Conservation (phyloP, 164 flowering plant genomes). For the Macadamia tetraphylla region DNA sequence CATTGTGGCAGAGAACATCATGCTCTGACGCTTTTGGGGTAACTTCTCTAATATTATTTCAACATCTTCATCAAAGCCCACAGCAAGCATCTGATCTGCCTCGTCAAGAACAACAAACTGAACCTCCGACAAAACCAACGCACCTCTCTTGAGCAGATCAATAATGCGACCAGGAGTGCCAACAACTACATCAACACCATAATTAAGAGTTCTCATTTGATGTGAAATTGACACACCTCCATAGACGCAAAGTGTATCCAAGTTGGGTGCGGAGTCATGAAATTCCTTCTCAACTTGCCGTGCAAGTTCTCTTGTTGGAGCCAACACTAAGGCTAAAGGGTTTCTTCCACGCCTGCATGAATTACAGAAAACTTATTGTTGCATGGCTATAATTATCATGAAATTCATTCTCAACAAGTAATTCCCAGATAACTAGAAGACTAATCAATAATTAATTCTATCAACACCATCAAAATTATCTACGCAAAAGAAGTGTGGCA, state of each 20-base stretch:
- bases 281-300: conserved; percentile 73
- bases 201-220: conserved; percentile 58
- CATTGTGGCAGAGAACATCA: conserved; percentile 89
- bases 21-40: conserved; percentile 59
- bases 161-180: conserved; percentile 89
- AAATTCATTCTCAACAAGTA: not conserved
- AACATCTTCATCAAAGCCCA: conserved; percentile 74
- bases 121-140: conserved; percentile 51
- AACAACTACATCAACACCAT: conserved; percentile 75
- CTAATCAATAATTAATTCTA: not conserved
- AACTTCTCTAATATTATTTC: conserved; percentile 51
- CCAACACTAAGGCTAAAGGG: conserved; percentile 66
- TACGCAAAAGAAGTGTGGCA: not conserved
- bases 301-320: conserved; percentile 83
- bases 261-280: conserved; percentile 42
- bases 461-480: not conserved
- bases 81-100: conserved; percentile 85
- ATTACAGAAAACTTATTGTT: not conserved
- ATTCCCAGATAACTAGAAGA: not conserved
- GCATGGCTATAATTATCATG: not conserved
- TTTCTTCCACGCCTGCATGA: conserved; percentile 48
- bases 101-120: conserved; percentile 74
- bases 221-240: conserved; percentile 62
- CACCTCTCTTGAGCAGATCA: conserved; percentile 64
- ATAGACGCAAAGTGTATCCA: conserved; percentile 61